Base-by-base conservation (phyloP, 345 rosid genomes). In the Luvunga scandens region DNA sequence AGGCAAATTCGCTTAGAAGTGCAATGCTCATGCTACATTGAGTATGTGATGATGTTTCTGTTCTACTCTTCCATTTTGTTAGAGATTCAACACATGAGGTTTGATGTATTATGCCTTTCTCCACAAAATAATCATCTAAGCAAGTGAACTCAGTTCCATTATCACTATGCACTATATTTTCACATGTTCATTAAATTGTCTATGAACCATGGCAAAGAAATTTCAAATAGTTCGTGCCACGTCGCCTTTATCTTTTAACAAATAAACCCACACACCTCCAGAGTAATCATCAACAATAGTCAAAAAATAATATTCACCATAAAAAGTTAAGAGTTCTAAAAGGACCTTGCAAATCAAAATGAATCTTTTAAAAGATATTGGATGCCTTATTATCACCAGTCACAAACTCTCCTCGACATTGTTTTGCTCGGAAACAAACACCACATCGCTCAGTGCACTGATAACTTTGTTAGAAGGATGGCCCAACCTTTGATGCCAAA, bases 121-220 rank as follows among this genome's bases (percentile, higher is more conserved):
- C 21, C 7, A 53, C 57, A 53, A 53, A 53, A 53, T 53, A 53
- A 53, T 18, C 21, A 53, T 53, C 57, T 19, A 67, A 67, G 13
- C 28, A 22, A 22, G 8, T 67, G 7, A 78, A 73, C 38, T 82
- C 66, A 7, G 24, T 67, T 0, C 78, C 76, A 60, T 76, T 79
- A 7, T 83, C 78, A 22, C 64, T 65, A 25, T 60, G 50, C 2
- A 71, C 38, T 0, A 50, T 0, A 50, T 48, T 39, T 67, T 73
- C 6, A 53, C 6, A 14, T 53, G 18, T 53, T 18, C 1, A 18
- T 53, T 21, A 53, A 53, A 53, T 21, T 53, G n/a, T 18, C n/a
- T 16, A 14, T 53, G 21, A 14, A 53, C 57, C n/a, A 53, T 14
- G 6, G 57, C n/a, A 16, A 53, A 16, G 7, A 53, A 53, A 53